Percentiles rank a stretch among this genome's conserved stretches.
These are phyloP conservation scores for Hibiscus trionum DNA, from an alignment of 345 rosid genomes.

Conservation along the genomic window DNA sequence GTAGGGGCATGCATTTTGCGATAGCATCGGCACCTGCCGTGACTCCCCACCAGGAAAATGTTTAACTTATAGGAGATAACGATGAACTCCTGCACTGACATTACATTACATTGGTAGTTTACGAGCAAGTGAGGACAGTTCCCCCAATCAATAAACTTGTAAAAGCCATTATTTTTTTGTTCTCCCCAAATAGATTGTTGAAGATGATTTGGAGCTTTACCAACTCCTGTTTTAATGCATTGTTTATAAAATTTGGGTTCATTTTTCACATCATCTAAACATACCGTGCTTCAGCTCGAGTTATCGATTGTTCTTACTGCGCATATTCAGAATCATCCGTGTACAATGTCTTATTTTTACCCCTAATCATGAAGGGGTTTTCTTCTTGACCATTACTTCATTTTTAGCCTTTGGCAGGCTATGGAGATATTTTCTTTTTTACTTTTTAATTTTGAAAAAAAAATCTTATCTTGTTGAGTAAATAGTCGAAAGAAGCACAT, in stretches of 20 bases:
- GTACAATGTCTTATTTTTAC: not conserved
- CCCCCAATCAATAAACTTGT: not conserved
- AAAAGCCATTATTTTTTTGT: not conserved
- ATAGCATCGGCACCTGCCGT: slow-evolving; percentile 40
- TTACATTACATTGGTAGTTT: not conserved
- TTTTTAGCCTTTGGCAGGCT: not conserved
- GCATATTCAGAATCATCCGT: too few relatives aligned
- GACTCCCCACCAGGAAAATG: slow-evolving; percentile 42
- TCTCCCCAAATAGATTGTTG: not conserved
- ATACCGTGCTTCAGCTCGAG: not conserved
- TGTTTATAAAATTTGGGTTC: not conserved
- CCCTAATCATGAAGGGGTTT: not conserved
- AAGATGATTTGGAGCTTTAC: not conserved
- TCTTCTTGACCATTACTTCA: not conserved
- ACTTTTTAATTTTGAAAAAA: not conserved
- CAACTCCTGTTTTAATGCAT: not conserved
- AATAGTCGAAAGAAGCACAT: not conserved
- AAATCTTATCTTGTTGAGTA: slow-evolving; percentile 14
- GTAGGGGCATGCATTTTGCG: slow-evolving; percentile 63
- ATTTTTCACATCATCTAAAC: too few relatives aligned
- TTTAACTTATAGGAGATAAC: slow-evolving; percentile 15
- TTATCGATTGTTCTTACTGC: too few relatives aligned
- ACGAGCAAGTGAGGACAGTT: not conserved
- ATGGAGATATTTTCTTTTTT: not conserved
- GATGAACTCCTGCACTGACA: slow-evolving; percentile 3